Evolutionary conservation across 495 filamentous ascomycete species (phyloP), one percentile per base, ranked within the genome.

Genomic region (Jackrogersella multiformis): DNA sequence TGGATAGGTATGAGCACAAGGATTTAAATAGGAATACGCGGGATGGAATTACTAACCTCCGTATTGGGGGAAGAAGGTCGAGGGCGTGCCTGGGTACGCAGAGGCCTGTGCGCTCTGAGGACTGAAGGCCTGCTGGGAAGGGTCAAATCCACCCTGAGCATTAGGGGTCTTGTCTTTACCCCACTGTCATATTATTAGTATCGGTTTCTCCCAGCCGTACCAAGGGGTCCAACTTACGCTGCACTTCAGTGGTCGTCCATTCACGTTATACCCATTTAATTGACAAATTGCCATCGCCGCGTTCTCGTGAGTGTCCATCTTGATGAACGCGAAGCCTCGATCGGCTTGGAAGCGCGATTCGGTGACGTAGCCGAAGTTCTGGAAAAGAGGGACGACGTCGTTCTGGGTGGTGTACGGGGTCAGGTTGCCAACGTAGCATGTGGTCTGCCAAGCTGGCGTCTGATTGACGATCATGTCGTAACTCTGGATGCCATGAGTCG

Each of bases 301-400:
- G 79, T 98, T 97, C 76, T 99, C 95, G 66, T 99, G 95, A 3
- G 89, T 91, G 71, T 98, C 95, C 94, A 99, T 97, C 85, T 99
- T 99, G 78, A 99, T 90, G 74, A 99, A 99, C 0, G 95, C 92
- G 79, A 99, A 99, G 10, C 95, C 95, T 56, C 96, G 91, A 76
- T 99, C 96, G 52, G 95, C 93, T 78, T 99, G 95, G 83, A 99
- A 95, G 55, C 95, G 92, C 56, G 94, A 97, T 79, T 99, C 95
- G 23, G 95, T 88, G 49, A 99, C 95, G 74, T 92, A 98, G 39
- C 95, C 95, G 67, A 97, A 99, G 81, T 97, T 97, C 77, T 96
- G 92, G 84, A 99, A 99, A 41, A 99, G 84, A 2, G 95, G 95
- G 15, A 98, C 90, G 9, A 99, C 85, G 71, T 99, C 95, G 70